Evolutionary conservation across 768 basidiomycete genomes (phyloP), one percentile per base, ranked within the genome.

Genomic region (Psilocybe cyanescens): DNA sequence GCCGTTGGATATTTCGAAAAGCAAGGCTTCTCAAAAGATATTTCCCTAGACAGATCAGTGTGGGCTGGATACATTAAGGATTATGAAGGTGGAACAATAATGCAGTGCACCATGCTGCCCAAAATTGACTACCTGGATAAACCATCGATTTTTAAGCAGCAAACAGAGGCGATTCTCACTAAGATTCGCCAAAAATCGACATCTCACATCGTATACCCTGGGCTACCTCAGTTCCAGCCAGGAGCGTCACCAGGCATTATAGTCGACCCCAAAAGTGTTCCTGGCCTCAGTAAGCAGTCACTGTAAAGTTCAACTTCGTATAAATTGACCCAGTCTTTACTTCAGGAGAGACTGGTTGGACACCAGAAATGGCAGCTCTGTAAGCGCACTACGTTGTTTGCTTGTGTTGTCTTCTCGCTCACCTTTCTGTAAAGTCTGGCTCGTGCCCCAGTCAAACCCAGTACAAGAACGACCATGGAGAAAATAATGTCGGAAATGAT

Each of bases 11-110:
- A 98, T 76, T 99, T 99, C 81, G 95, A 95, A 74, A 99, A 99
- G 73, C 97, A 99, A 79, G 97, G 97, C 0, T 99, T 99, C 75
- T 92, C 94, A 5, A 99, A 99, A 74, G 96, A 99, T 59, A 97
- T 99, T 63, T 90, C 91, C 0, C 83, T 97, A n/a, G 90, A 90
- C 62, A 85, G 96, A 47, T 87, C 91, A 1, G 82, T 90, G 7
- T 99, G 97, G 97, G 96, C 97, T 0, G 97, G 96, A 9, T 99
- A 99, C 74, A 99, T 99, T 86, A 99, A 99, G 74, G 97, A 99
- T 73, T 99, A 99, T 75, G 97, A 99, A 74, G 97, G 97, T 44
- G 96, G 94, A 16, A 99, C 97, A 48, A 95, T 99, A 78, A 98
- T 99, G 96, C 94, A 96, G 74, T 99, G 97, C 71, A 90, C 90